A percentile compares a stretch with the other conserved stretches of the same genome.
Evolutionary conservation across 345 rosid genomes (phyloP).

Genomic region (Bruguiera gymnorhiza): DNA sequence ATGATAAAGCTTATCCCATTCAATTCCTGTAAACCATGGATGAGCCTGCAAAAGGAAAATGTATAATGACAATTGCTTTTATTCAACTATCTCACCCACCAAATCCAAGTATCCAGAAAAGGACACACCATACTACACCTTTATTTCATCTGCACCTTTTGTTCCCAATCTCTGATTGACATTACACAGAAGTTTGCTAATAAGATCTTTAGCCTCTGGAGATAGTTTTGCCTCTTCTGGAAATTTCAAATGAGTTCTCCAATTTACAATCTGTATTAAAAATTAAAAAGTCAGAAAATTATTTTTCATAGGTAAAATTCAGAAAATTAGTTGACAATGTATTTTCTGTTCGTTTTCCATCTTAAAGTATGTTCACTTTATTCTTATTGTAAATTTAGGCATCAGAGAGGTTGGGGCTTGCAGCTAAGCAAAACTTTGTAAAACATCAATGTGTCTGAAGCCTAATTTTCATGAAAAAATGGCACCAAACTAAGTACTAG

Average conservation of each 20-base stretch:
- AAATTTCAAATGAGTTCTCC: slow-evolving; percentile 94
- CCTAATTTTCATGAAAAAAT: no score
- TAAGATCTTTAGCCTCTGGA: slow-evolving; percentile 64
- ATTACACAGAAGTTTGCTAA: slow-evolving; percentile 74
- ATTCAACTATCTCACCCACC: slow-evolving; percentile 15
- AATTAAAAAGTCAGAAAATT: no score
- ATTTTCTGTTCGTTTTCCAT: neutral
- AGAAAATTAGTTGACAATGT: neutral
- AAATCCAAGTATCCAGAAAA: slow-evolving; percentile 38
- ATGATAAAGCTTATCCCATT: slow-evolving; percentile 78
- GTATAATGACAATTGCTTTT: slow-evolving; percentile 26
- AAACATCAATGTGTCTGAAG: neutral
- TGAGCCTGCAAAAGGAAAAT: slow-evolving; percentile 54
- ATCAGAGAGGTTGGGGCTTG: neutral
- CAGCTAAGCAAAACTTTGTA: neutral
- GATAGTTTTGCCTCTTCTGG: slow-evolving; percentile 89
- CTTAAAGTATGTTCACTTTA: no score
- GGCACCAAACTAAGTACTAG: neutral
- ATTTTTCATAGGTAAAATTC: neutral
- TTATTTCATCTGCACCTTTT: slow-evolving; percentile 78
- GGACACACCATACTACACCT: slow-evolving; percentile 73
- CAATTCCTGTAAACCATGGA: slow-evolving; percentile 68
- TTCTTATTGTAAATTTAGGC: neutral
- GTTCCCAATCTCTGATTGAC: slow-evolving; percentile 83
- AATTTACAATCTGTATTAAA: slow-evolving; percentile 68